Evolutionary conservation across 2,329 filamentous ascomycete genomes (phyloP), one percentile per base, ranked within the genome.

Genomic region (Hypoxylon sp.): DNA sequence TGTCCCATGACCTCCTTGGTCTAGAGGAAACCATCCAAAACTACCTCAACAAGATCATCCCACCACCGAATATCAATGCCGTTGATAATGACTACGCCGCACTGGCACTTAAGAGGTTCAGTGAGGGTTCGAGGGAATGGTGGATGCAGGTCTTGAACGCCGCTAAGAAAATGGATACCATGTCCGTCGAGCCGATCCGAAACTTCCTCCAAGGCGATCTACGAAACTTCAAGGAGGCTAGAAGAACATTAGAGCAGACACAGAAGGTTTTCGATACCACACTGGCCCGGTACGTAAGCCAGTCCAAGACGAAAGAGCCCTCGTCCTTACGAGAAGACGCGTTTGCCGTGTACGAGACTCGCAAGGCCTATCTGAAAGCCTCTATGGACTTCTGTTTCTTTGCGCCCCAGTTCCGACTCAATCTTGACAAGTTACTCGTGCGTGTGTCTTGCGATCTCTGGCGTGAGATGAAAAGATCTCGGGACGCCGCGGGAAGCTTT

Each of bases 1-100:
- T 90, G 37, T 82, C 86, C 2, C 85, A 88, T 79, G 87, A 89
- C 78, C 86, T 97, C 67, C 84, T 88, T 55, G 87, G 88, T 1
- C 87, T 99, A 71, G 96, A 99, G 78, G 88, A 91, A 62, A 87
- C 92, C 9, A 90, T 98, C 75, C 92, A 92, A 78, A 85, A 84
- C 60, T 96, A 96, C 77, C 84, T 98, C 17, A 84, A 89, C 67
- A 91, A 92, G 72, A 91, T 93, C 31, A 87, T 91, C n/a, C 93
- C 93, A 26, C 91, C 92, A 3, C 80, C 87, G 22, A 87, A 90
- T 61, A 85, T 94, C 62, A 93, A 92, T 66, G 94, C 95, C 59
- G 86, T 99, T 77, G 96, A 99, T 78, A 94, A 97, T 81, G 96
- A 99, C 81, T 98, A 98, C 80, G 96, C 94, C 0, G 85, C 97